Conservation (phyloP, 2,329 filamentous ascomycete species). For the Diaporthe batatas region DNA sequence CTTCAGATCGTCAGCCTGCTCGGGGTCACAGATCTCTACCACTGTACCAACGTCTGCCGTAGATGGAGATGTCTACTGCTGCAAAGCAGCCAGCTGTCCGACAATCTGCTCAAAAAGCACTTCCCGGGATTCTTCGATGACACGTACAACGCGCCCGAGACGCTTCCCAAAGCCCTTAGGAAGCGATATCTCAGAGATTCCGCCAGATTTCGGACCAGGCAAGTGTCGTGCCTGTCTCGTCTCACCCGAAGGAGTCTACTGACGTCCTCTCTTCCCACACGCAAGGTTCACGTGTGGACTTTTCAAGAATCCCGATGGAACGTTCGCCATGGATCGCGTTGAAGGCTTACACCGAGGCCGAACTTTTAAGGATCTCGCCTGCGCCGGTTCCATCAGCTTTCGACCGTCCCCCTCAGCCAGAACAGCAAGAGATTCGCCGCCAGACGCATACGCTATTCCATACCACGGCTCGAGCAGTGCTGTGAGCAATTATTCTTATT, state of each 20-base stretch:
- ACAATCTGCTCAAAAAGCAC: slow-evolving; percentile 2
- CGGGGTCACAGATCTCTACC: slow-evolving; percentile 22
- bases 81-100: not conserved
- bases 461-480: not conserved
- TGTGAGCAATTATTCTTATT: slow-evolving; percentile 3
- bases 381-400: not conserved
- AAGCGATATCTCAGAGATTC: slow-evolving; percentile 15
- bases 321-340: not conserved
- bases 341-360: slow-evolving; percentile 22
- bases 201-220: slow-evolving; percentile 23
- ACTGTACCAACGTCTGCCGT: slow-evolving; percentile 29
- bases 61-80: slow-evolving; percentile 19
- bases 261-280: not conserved
- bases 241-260: not conserved
- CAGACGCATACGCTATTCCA: not conserved
- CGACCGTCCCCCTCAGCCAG: too few relatives aligned
- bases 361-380: slow-evolving; percentile 4
- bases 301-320: not conserved
- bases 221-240: not conserved
- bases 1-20: slow-evolving; percentile 23
- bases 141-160: too few relatives aligned
- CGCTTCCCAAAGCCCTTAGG: not conserved
- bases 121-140: not conserved
- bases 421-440: not conserved
- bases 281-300: slow-evolving; percentile 6